phyloP scores from a whole-genome alignment of 805 yeast genomes.

The Saccharomycopsis microspora region DNA sequence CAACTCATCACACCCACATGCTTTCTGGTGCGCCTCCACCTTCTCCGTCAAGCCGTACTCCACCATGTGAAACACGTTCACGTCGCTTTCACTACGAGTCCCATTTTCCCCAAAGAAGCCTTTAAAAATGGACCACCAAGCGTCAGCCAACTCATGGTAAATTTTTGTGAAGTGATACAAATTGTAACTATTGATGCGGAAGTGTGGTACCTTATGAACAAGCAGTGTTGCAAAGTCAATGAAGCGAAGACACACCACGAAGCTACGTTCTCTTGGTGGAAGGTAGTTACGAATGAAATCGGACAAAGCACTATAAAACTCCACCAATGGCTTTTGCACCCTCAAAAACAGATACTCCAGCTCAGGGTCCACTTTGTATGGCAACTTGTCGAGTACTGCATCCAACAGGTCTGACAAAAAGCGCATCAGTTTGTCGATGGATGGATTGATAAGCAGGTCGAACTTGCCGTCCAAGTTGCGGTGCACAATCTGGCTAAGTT shows the following conservation, averaged over 20 bases:
- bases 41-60: conserved; percentile 7
- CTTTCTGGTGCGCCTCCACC: conserved; percentile 2
- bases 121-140: conserved; percentile 13
- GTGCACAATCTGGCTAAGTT: conserved; percentile 39
- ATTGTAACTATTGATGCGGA: conserved; percentile 26
- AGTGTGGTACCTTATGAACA: conserved; percentile 55
- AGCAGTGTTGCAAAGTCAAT: conserved; percentile 49
- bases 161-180: conserved; percentile 15
- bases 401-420: conserved; percentile 36
- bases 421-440: conserved; percentile 38
- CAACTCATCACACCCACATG: conserved; percentile 9
- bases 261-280: conserved; percentile 55
- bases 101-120: background rate
- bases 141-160: conserved; percentile 9
- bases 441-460: conserved; percentile 43
- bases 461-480: conserved; percentile 17
- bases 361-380: conserved; percentile 62
- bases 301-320: conserved; percentile 56
- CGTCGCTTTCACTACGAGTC: conserved; percentile 9
- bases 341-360: conserved; percentile 72
- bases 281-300: conserved; percentile 65
- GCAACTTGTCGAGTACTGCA: conserved; percentile 38
- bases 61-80: conserved; percentile 11
- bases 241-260: conserved; percentile 45
- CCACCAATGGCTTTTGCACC: conserved; percentile 55